Evolutionary conservation across 2,329 filamentous ascomycete genomes (phyloP).

Genomic region (Ophiostoma ips): DNA sequence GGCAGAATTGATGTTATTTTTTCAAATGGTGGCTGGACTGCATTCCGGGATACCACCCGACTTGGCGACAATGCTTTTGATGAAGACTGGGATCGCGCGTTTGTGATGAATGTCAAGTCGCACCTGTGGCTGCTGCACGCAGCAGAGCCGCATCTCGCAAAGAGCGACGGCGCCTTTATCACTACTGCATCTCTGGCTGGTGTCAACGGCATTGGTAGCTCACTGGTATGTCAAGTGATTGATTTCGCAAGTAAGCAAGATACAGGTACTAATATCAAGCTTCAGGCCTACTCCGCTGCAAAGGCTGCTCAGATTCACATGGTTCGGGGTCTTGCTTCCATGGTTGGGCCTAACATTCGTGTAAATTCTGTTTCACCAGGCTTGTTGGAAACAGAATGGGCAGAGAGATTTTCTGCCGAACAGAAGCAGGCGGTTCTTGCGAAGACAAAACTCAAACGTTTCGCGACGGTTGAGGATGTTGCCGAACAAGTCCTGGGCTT

Average conservation of each 20-base stretch:
- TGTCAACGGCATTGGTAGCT: constrained; percentile 48
- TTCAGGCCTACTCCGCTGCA: constrained; percentile 57
- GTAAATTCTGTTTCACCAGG: constrained; percentile 46
- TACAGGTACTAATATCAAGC: not conserved
- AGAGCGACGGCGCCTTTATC: constrained; percentile 45
- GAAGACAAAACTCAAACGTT: constrained; percentile 42
- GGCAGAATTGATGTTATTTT: constrained; percentile 65
- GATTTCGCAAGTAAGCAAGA: not conserved
- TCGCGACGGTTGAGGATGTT: constrained; percentile 36
- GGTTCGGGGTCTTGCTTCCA: constrained; percentile 37
- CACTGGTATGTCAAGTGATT: constrained; percentile 27
- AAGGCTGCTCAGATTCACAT: constrained; percentile 59
- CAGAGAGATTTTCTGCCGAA: constrained; percentile 41
- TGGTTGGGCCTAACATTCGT: constrained; percentile 39
- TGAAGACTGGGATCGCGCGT: constrained; percentile 45
- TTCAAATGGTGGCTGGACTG: constrained; percentile 54
- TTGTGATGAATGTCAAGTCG: constrained; percentile 48
- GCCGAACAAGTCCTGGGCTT: constrained; percentile 10
- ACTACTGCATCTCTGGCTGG: constrained; percentile 51
- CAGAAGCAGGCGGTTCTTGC: constrained; percentile 38
- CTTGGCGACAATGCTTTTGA: constrained; percentile 41
- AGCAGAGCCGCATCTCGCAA: constrained; percentile 38
- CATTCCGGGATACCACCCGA: constrained; percentile 28
- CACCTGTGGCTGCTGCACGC: constrained; percentile 47
- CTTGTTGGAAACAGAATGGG: constrained; percentile 48